phyloP scores from a whole-genome alignment of 2,329 filamentous ascomycete species.

The Rhinocladiella similis region DNA sequence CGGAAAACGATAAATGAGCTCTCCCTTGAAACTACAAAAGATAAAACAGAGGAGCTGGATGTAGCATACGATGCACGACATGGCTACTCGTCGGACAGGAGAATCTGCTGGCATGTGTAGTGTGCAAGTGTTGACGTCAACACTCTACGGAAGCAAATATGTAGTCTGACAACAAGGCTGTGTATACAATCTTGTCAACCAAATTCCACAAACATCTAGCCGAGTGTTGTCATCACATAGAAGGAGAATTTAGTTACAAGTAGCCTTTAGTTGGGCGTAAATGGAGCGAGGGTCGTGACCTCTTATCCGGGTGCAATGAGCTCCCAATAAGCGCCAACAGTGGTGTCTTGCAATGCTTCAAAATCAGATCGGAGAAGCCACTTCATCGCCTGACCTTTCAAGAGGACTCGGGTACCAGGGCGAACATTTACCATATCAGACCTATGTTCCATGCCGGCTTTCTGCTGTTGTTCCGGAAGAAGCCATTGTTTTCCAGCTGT shows the following conservation, averaged over 20 bases:
- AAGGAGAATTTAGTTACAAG: no score
- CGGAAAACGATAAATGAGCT: no score
- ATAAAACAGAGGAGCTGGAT: no score
- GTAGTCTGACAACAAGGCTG: not conserved
- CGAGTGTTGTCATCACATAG: no score
- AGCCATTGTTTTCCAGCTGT: conserved; percentile 18
- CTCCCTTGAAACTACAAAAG: no score
- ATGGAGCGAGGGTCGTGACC: no score
- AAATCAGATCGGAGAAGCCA: conserved; percentile 11
- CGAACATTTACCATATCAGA: not conserved
- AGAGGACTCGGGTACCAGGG: conserved; percentile 6
- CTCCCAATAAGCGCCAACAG: conserved; percentile 22
- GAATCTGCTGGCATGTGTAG: not conserved
- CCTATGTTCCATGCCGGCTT: not conserved
- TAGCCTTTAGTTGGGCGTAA: no score
- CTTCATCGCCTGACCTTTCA: conserved; percentile 20
- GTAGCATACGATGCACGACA: no score
- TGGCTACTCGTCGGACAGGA: no score
- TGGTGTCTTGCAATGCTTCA: not conserved
- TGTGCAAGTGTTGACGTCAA: not conserved
- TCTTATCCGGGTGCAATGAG: not conserved
- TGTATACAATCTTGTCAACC: no score
- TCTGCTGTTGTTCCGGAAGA: conserved; percentile 16
- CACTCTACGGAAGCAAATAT: not conserved
- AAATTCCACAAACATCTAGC: no score